A percentile compares a stretch with the other conserved stretches of the same genome.
phyloP scores from a whole-genome alignment of 2,329 filamentous ascomycete species.

The Samsoniella hepiali region DNA sequence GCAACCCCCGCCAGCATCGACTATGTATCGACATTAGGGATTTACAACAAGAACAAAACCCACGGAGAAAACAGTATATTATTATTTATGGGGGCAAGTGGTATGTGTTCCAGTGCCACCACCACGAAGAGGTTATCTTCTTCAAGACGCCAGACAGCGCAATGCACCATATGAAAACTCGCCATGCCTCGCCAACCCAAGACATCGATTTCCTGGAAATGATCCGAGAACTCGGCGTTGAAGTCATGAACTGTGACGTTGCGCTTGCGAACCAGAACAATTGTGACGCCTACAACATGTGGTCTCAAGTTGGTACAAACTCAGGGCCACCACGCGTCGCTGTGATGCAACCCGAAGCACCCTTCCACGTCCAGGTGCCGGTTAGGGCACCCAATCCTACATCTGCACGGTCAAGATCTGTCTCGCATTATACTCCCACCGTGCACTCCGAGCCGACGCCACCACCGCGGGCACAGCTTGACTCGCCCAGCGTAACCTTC shows the following conservation, averaged over 20 bases:
- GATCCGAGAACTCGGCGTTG: conserved; percentile 9
- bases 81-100: conserved; percentile 11
- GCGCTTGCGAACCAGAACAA: conserved; percentile 3
- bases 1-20: neutral
- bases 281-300: neutral
- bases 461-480: neutral
- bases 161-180: neutral
- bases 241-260: conserved; percentile 12
- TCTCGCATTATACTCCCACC: neutral
- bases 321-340: neutral
- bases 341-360: neutral
- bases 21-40: neutral
- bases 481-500: neutral
- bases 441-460: neutral
- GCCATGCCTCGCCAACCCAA: neutral
- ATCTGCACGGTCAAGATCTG: neutral
- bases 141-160: conserved; percentile 15
- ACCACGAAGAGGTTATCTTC: neutral
- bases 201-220: conserved; percentile 6
- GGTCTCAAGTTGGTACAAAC: neutral
- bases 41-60: neutral
- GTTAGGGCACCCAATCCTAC: neutral
- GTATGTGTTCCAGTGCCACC: conserved; percentile 16
- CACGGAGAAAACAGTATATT: neutral
- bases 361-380: neutral